Conservation (phyloP, 176 grass and related monocot species). For the Oryza meridionalis region DNA sequence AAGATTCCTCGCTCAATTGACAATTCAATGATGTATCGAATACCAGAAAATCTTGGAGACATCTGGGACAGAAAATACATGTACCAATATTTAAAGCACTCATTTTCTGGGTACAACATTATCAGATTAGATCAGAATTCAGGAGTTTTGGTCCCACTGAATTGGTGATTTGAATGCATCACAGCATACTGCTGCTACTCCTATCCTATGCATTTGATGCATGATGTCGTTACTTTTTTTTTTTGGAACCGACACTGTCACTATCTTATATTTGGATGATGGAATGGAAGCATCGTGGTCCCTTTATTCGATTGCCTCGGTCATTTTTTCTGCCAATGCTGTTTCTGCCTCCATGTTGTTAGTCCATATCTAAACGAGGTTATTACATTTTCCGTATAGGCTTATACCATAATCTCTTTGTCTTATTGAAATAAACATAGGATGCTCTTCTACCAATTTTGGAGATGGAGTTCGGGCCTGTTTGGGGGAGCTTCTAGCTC, state of each 20-base stretch:
- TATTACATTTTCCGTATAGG: no score
- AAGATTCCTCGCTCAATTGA: no score
- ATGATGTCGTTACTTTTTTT: neutral
- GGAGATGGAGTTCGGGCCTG: no score
- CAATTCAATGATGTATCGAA: no score
- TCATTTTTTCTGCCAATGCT: no score
- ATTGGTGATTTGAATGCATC: neutral
- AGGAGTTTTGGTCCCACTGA: neutral
- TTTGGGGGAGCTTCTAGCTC: no score
- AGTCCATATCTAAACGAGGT: no score
- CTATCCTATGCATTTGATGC: neutral
- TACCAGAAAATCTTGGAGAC: neutral
- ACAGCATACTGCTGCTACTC: neutral
- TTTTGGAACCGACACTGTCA: neutral
- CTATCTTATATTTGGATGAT: neutral
- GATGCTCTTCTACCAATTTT: no score
- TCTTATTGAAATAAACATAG: no score
- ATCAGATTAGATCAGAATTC: neutral
- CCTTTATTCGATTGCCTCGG: neutral
- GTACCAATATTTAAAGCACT: neutral
- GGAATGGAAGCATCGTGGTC: neutral
- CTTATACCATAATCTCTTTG: no score
- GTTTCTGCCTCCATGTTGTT: neutral
- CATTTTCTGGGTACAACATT: neutral
- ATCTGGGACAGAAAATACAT: no score